Percentiles rank a stretch among this genome's conserved stretches.
phyloP scores from a whole-genome alignment of 352 stramenopile species.

The Phytopythium aichiense region DNA sequence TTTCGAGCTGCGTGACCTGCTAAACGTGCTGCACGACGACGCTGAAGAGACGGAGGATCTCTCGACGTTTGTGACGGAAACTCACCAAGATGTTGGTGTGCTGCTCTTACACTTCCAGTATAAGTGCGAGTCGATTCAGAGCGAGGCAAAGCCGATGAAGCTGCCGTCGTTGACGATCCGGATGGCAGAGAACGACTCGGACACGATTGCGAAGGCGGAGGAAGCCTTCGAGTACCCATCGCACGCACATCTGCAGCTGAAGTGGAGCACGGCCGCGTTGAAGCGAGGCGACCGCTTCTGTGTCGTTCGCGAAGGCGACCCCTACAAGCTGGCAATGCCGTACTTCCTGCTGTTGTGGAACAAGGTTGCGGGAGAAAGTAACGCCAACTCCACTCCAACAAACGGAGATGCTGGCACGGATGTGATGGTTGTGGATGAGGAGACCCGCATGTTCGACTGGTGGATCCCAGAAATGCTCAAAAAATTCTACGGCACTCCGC shows the following conservation, averaged over 20 bases:
- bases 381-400: neutral
- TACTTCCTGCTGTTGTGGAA: constrained; percentile 47
- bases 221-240: constrained; percentile 35
- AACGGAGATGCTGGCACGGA: constrained; percentile 7
- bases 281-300: constrained; percentile 30
- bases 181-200: constrained; percentile 28
- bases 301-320: constrained; percentile 35
- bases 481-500: constrained; percentile 22
- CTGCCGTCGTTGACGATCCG: constrained; percentile 22
- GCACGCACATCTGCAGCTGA: constrained; percentile 28
- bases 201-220: constrained; percentile 14
- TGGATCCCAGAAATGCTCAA: constrained; percentile 25
- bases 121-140: constrained; percentile 36
- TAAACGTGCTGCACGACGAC: constrained; percentile 45
- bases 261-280: constrained; percentile 27
- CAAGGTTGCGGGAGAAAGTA: constrained; percentile 1
- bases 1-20: constrained; percentile 35
- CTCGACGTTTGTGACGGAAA: constrained; percentile 26
- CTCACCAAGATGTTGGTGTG: constrained; percentile 33
- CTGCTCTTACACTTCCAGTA: constrained; percentile 42
- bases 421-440: neutral
- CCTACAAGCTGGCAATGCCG: constrained; percentile 33
- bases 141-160: constrained; percentile 5
- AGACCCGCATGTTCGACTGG: constrained; percentile 26
- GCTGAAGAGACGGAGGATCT: constrained; percentile 37